Percentiles rank a stretch among this genome's conserved stretches.
Conservation (phyloP, 805 yeast species). For the Pichia nakasei region DNA sequence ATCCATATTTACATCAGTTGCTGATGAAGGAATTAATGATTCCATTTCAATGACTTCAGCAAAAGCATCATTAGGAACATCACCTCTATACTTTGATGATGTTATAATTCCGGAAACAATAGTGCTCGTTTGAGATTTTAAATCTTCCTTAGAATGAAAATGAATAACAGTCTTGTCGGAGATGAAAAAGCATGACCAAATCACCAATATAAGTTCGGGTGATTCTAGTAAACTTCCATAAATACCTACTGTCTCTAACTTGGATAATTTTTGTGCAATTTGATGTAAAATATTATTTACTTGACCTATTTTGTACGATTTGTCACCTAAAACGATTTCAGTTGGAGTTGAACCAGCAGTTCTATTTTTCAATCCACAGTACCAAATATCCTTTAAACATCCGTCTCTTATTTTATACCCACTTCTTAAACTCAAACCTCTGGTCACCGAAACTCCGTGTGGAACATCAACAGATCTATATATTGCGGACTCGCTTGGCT, state of each 20-base stretch:
- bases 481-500: conserved; percentile 61
- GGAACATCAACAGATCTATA: conserved; percentile 71
- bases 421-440: conserved; percentile 59
- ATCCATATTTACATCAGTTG: not conserved
- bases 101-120: not conserved
- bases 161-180: conserved; percentile 30
- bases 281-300: conserved; percentile 28
- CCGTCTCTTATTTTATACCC: conserved; percentile 69
- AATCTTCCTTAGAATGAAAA: conserved; percentile 19
- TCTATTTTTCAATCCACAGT: conserved; percentile 29
- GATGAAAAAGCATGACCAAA: conserved; percentile 25
- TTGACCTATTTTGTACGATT: conserved; percentile 7
- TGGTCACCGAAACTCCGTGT: conserved; percentile 55
- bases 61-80: not conserved
- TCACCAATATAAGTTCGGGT: conserved; percentile 16
- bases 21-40: not conserved
- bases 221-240: conserved; percentile 13
- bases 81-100: too few species aligned
- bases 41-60: not conserved
- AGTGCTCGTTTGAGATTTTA: not conserved
- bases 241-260: conserved; percentile 17
- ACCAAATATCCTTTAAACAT: conserved; percentile 67
- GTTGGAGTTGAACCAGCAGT: conserved; percentile 7
- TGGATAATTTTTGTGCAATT: conserved; percentile 17
- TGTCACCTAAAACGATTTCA: not conserved